Evolutionary conservation across 345 rosid species (phyloP), one percentile per base, ranked within the genome.

Genomic region (Salix arbutifolia): DNA sequence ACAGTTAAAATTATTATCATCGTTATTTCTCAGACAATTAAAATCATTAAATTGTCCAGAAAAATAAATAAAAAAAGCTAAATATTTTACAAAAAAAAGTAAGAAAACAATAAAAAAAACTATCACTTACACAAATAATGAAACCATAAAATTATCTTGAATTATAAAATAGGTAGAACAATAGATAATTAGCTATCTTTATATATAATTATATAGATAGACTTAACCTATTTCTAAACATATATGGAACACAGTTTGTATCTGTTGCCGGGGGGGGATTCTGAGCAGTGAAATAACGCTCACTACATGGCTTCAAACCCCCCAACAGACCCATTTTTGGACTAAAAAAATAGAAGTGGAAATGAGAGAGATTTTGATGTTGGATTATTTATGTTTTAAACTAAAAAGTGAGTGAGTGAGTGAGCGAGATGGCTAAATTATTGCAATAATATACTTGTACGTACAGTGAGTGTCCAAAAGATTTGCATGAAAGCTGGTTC

Each of bases 401-500:
- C 18, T 8, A 53, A 19, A 52, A 18, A 19, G n/a, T 11, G 9
- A 19, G n/a, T 11, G 9, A n/a, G 26, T 8, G 52, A 46, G 6
- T 3, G 19, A 46, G 52, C 0, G 64, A 23, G 62, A 58, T 10
- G 4, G 23, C 23, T 58, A 58, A 58, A 58, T 58, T 58, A 58
- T 23, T 58, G 64, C 28, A 58, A n/a, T 58, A n/a, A 23, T 58
- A n/a, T 58, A n/a, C 28, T 3, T 11, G 28, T 58, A 23, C 64
- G 28, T 58, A 23, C 64, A 48, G 40, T 35, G 71, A 40, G 28
- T 38, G 53, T 68, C n/a, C 73, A 70, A 79, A 74, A 77, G 79
- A 79, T 58, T 67, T 75, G 88, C 94, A 90, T 88, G 85, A 84
- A 87, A 89, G 79, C 78, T 79, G 78, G 83, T 86, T 83, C 61